Evolutionary conservation across 208 protist genomes (phyloP).

Genomic region (Tritrichomonas foetus): DNA sequence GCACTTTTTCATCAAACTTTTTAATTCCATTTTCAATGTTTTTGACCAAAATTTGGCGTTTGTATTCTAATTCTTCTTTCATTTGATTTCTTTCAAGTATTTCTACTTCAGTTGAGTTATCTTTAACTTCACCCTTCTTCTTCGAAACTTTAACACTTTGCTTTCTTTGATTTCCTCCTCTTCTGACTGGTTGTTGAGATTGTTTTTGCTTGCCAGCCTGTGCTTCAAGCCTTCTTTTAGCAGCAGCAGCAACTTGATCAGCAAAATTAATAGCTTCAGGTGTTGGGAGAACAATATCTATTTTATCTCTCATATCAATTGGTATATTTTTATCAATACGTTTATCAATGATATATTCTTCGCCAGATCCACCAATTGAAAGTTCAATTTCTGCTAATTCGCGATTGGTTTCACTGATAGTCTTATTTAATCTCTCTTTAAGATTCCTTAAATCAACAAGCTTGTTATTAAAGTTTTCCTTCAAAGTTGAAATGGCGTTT

Average conservation of each 20-base stretch:
- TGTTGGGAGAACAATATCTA: neutral
- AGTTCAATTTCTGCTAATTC: neutral
- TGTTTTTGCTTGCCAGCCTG: constrained; percentile 23
- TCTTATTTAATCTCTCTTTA: constrained; percentile 67
- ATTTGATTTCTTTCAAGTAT: neutral
- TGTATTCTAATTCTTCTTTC: neutral
- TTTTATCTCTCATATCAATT: neutral
- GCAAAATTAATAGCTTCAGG: neutral
- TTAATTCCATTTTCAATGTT: neutral
- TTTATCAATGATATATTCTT: neutral
- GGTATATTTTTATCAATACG: neutral
- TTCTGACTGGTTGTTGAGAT: neutral
- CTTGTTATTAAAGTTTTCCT: constrained; percentile 76
- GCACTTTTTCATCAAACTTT: neutral
- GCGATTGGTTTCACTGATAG: constrained; percentile 59
- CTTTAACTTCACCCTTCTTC: neutral
- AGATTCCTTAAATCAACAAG: constrained; percentile 73
- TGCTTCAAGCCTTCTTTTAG: neutral
- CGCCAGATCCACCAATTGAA: constrained; percentile 47
- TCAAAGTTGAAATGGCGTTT: constrained; percentile 67
- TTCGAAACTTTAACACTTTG: neutral
- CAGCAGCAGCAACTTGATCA: neutral
- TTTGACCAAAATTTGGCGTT: neutral
- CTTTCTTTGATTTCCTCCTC: neutral
- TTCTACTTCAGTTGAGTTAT: neutral